Evolutionary conservation across 169 alveolate species (phyloP), one percentile per base, ranked within the genome.

Genomic region (Eimeria tenella): DNA sequence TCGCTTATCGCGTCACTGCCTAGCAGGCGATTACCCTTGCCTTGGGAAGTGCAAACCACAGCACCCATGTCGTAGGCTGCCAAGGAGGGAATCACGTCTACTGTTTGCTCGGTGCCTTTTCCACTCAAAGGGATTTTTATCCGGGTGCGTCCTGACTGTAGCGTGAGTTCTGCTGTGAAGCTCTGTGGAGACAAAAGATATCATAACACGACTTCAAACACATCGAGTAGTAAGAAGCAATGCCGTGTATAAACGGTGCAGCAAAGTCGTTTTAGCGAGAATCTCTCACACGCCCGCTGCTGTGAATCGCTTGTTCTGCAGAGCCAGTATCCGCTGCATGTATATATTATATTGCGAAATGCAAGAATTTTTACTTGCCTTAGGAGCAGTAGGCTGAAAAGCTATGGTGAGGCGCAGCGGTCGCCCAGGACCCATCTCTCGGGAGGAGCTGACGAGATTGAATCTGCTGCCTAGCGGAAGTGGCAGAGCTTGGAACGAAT

Each of bases 381-480:
- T 91, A 7, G 95, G 81, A 8, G 95, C 95, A 53, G 53, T 53
- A 0, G 95, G 95, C 71, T 91, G 90, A 49, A 91, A 91, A 42
- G 86, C 83, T 25, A 91, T 77, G 73, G 86, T 52, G 63, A 91
- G 77, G 70, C 63, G 42, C 63, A 91, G 86, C 15, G 95, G 92
- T 6, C 55, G 60, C 49, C 63, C 95, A 4, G 95, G 95, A 5
- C 65, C 11, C 56, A 91, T 65, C 11, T 86, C 92, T 25, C 95
- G 71, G 50, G 88, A 70, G 25, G 92, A 62, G 91, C 92, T 91
- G 77, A 65, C 70, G 56, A 91, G 87, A 77, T 56, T 74, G 68
- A 91, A 91, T 60, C 95, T 77, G 68, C 92, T 58, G 65, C 92
- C 86, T 42, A 81, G 68, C 11, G 95, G 95, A 60, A 91, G 92